Evolutionary conservation across 1,284 basidiomycete species (phyloP).

Genomic region (Afroboletus lepidellus): DNA sequence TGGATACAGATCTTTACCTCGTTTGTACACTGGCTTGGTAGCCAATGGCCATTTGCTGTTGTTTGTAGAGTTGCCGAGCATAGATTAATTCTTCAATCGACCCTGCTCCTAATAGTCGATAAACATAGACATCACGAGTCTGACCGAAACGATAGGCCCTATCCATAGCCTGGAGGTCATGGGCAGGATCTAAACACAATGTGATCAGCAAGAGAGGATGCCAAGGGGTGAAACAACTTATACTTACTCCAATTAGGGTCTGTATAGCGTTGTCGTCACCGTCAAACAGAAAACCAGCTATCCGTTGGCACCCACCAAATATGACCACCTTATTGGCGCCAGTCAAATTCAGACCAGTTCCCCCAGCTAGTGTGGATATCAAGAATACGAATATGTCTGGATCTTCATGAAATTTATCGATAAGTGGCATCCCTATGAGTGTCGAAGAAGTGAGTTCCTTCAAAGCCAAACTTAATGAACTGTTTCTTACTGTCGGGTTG

Average conservation of each 20-base stretch:
- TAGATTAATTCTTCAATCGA: constrained; percentile 87
- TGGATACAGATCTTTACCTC: constrained; percentile 40
- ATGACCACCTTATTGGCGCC: constrained; percentile 84
- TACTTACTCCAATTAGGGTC: constrained; percentile 89
- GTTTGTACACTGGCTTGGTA: constrained; percentile 82
- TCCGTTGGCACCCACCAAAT: constrained; percentile 54
- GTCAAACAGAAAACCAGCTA: background rate
- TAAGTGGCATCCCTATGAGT: constrained; percentile 71
- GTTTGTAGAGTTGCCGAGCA: constrained; percentile 85
- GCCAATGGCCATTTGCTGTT: constrained; percentile 85
- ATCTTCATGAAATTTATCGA: constrained; percentile 81
- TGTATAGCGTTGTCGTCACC: constrained; percentile 27
- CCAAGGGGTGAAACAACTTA: background rate
- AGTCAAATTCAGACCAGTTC: constrained; percentile 73
- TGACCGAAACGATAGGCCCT: constrained; percentile 89
- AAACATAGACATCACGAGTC: constrained; percentile 81
- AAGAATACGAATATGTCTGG: constrained; percentile 73
- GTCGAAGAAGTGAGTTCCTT: constrained; percentile 10
- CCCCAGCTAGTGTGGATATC: constrained; percentile 77
- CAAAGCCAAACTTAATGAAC: background rate
- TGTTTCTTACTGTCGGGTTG: constrained; percentile 56
- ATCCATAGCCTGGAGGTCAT: constrained; percentile 88
- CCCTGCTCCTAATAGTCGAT: constrained; percentile 80
- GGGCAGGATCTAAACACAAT: constrained; percentile 65
- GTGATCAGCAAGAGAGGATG: background rate